These are phyloP conservation scores for Saturnispora dispora DNA, from an alignment of 805 yeast genomes.

Conservation along the genomic window DNA sequence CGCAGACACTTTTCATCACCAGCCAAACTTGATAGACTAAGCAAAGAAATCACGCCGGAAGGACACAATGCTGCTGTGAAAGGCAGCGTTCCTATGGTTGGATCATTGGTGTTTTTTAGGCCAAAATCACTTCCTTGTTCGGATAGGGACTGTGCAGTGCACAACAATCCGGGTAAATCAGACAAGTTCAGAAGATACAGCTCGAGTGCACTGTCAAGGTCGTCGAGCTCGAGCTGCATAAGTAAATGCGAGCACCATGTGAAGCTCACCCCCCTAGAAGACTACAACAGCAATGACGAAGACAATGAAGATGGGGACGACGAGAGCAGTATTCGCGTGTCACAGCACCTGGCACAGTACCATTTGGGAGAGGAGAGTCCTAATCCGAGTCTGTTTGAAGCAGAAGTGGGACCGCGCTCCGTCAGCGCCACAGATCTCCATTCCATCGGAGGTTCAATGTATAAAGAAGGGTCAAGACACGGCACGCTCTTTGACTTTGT, in stretches of 20 bases:
- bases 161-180: background rate
- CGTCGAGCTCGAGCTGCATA: background rate
- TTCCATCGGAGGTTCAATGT: background rate
- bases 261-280: background rate
- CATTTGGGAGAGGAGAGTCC: background rate
- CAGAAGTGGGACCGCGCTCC: background rate
- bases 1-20: background rate
- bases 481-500: background rate
- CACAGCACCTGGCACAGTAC: background rate
- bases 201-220: background rate
- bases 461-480: background rate
- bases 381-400: background rate
- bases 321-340: background rate
- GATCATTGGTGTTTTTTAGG: conserved; percentile 22
- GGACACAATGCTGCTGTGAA: background rate
- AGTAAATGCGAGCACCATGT: background rate
- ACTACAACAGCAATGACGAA: background rate
- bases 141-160: conserved; percentile 2
- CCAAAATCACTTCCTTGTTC: conserved; percentile 7
- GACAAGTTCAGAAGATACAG: background rate
- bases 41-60: background rate
- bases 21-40: background rate
- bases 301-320: background rate
- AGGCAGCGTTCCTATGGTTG: conserved; percentile 24
- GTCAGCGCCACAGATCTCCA: background rate